Evolutionary conservation across 2,329 filamentous ascomycete genomes (phyloP), one percentile per base, ranked within the genome.

Genomic region (Trichoderma asperellum): DNA sequence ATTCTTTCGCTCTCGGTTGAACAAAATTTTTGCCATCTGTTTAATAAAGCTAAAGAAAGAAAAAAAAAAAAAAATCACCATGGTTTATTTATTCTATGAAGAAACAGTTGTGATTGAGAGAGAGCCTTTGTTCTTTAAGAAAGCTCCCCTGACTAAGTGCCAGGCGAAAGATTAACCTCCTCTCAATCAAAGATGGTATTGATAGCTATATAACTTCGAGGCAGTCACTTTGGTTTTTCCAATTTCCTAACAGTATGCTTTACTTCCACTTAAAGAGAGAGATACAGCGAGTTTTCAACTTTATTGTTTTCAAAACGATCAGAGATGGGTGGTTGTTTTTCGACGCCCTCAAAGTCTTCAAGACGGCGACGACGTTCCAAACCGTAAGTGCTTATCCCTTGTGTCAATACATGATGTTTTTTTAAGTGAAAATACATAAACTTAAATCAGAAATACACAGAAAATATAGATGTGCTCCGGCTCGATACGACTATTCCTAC

Each of bases 241-340:
- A 24, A n/a, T 56, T 56, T 6, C 10, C 7, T 24, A 29, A 8
- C 8, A 34, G 34, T 6, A 60, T 5, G n/a, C 5, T 27, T 37
- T 63, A 21, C 11, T 53, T 16, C 2, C 5, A n/a, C 1, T 5
- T 24, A 7, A 24, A 24, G 24, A 24, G 24, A 12, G 21, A 21
- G 6, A 24, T 49, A 49, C 18, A 49, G 47, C 47, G 18, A 4
- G 2, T 5, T 12, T 12, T 11, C 47, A 24, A 24, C 47, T 21
- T 24, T 10, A 2, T 49, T 10, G 0, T 11, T 21, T 11, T 47
- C n/a, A 16, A 24, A 12, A 12, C n/a, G 21, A 21, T 49, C 24
- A 4, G 18, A 56, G 12, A 66, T 66, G 62, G 62, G 62, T 12
- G 34, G 52, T 4, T 66, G 62, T 27, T 49, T 66, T 24, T 66